These are phyloP conservation scores for Fusarium pilosicola DNA, from an alignment of 2,329 filamentous ascomycete genomes.

Conservation along the genomic window DNA sequence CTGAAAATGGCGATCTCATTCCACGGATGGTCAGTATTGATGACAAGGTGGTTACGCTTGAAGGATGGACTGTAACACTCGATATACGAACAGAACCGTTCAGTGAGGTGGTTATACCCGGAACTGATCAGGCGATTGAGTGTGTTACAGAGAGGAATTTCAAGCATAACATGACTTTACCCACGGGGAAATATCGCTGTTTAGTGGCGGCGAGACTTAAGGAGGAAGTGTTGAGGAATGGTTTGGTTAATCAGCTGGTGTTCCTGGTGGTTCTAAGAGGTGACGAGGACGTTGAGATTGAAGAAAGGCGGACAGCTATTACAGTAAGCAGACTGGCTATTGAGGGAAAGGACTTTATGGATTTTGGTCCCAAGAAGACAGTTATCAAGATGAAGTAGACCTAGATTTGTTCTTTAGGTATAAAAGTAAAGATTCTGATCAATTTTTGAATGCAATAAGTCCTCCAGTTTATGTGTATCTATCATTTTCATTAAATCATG, in stretches of 20 bases:
- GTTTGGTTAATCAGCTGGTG: background rate
- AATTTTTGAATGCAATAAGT: background rate
- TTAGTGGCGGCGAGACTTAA: background rate
- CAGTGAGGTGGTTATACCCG: background rate
- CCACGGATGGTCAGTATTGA: background rate
- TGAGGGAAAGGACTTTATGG: background rate
- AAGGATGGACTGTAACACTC: background rate
- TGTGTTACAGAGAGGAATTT: background rate
- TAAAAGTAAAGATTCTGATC: background rate
- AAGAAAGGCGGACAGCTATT: background rate
- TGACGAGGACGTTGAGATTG: background rate
- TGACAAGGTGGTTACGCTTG: accelerated
- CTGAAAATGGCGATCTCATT: background rate
- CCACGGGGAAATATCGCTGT: background rate
- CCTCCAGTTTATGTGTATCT: background rate
- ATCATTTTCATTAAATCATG: background rate
- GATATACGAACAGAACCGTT: background rate
- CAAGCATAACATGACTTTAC: background rate
- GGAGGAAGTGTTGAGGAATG: background rate
- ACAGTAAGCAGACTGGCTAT: background rate
- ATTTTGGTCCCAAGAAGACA: background rate
- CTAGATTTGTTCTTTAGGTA: accelerated
- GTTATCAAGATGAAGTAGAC: background rate
- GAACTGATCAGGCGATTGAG: background rate
- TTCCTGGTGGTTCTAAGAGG: background rate